These are phyloP conservation scores for Pseudocercospora ulei DNA, from an alignment of 2,329 filamentous ascomycete species.

Conservation along the genomic window DNA sequence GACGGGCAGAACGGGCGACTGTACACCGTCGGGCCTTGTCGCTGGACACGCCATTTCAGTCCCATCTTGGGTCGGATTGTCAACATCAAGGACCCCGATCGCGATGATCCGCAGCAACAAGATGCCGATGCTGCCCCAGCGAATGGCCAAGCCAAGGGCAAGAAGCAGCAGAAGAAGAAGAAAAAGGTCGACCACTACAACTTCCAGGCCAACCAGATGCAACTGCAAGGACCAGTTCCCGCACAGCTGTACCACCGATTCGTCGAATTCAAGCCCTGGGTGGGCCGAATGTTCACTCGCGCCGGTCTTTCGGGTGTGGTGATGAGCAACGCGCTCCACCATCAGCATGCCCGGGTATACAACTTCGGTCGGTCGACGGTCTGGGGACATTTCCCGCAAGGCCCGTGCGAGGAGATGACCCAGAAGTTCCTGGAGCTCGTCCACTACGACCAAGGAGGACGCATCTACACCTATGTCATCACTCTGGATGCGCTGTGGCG, in stretches of 20 bases:
- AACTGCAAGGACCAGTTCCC: conserved; percentile 74
- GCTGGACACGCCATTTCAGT: conserved; percentile 75
- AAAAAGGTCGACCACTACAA: conserved; percentile 55
- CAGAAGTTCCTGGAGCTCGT: conserved; percentile 75
- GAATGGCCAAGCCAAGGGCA: conserved; percentile 12
- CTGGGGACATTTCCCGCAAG: conserved; percentile 52
- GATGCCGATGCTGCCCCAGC: conserved; percentile 9
- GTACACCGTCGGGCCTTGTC: conserved; percentile 69
- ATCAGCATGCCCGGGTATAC: conserved; percentile 82
- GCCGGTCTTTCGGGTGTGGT: conserved; percentile 68
- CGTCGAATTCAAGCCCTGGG: conserved; percentile 84
- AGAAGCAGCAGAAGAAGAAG: conserved; percentile 37
- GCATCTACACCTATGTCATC: conserved; percentile 84
- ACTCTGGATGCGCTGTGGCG: conserved; percentile 77
- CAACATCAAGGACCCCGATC: conserved; percentile 51
- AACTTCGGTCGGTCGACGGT: conserved; percentile 72
- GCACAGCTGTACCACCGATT: conserved; percentile 76
- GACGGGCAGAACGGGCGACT: conserved; percentile 51
- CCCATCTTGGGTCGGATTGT: conserved; percentile 76
- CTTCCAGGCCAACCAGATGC: conserved; percentile 88
- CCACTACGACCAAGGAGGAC: conserved; percentile 74
- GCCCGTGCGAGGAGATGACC: conserved; percentile 60
- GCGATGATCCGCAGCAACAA: conserved; percentile 29
- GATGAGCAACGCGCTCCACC: conserved; percentile 74
- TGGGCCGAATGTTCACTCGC: conserved; percentile 77